Conservation (phyloP, 1,284 basidiomycete species). For the Entoloma clypeatum region DNA sequence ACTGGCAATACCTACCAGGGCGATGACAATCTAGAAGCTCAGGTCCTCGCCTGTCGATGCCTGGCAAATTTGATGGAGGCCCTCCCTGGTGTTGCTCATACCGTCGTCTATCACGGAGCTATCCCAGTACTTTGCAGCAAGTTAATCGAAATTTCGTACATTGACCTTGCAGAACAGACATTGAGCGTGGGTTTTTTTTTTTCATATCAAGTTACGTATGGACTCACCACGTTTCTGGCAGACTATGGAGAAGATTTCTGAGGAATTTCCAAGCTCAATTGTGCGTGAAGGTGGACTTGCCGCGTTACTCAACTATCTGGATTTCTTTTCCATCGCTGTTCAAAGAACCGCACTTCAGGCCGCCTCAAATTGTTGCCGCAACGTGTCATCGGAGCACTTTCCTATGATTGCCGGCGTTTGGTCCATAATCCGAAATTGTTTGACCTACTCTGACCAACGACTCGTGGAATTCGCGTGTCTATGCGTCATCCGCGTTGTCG, state of each 20-base stretch:
- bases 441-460: conserved; percentile 88
- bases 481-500: conserved; percentile 88
- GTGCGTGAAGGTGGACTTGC: conserved; percentile 91
- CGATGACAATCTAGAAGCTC: conserved; percentile 86
- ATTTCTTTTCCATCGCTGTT: conserved; percentile 96
- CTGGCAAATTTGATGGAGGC: conserved; percentile 97
- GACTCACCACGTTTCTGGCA: conserved; percentile 31
- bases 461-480: conserved; percentile 92
- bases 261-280: conserved; percentile 92
- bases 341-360: conserved; percentile 95
- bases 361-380: conserved; percentile 92
- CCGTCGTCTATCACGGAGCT: conserved; percentile 91
- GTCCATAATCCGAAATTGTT: conserved; percentile 88
- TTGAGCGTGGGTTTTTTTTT: conserved; percentile 70
- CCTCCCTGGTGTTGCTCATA: conserved; percentile 89
- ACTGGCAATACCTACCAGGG: conserved; percentile 63
- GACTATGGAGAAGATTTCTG: conserved; percentile 97
- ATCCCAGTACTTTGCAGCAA: conserved; percentile 95
- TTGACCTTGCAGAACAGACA: conserved; percentile 95
- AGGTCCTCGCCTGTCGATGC: conserved; percentile 91
- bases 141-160: conserved; percentile 91
- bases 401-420: conserved; percentile 85
- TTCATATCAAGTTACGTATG: conserved; percentile 16
- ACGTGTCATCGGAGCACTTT: conserved; percentile 84
- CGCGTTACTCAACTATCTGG: conserved; percentile 88